phyloP scores from a whole-genome alignment of 208 protist genomes.

The Leishmania mexicana region DNA sequence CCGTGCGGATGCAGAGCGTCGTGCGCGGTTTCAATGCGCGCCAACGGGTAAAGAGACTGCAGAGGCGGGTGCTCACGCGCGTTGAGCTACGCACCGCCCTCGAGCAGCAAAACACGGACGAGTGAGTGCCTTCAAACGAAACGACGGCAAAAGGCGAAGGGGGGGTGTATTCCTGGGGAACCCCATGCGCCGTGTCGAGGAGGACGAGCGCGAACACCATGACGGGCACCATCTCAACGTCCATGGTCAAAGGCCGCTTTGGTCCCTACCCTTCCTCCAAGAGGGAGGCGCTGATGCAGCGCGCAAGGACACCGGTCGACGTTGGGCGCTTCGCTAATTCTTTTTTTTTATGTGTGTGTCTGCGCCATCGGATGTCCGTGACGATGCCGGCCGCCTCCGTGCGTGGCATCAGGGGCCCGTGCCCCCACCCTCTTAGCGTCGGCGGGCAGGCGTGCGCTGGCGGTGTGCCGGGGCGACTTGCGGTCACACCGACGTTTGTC shows the following conservation, averaged over 20 bases:
- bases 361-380: not conserved
- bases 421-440: not conserved
- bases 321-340: not conserved
- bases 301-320: not conserved
- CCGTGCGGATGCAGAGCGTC: constrained; percentile 51
- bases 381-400: not conserved
- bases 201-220: not conserved
- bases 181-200: not conserved
- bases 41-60: constrained; percentile 40
- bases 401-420: not conserved
- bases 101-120: constrained; percentile 41
- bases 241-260: not conserved
- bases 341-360: not conserved
- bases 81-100: constrained; percentile 48
- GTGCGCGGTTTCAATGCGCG: constrained; percentile 51
- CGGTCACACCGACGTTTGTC: not conserved
- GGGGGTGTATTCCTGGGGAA: not conserved
- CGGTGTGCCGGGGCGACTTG: not conserved
- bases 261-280: not conserved
- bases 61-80: constrained; percentile 48
- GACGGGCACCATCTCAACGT: not conserved
- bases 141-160: not conserved
- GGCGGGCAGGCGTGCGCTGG: too few species aligned
- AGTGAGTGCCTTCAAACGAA: constrained; percentile 3
- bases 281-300: not conserved